Evolutionary conservation across 129 eudicot genomes (phyloP).

Genomic region (Flaveria bidentis): DNA sequence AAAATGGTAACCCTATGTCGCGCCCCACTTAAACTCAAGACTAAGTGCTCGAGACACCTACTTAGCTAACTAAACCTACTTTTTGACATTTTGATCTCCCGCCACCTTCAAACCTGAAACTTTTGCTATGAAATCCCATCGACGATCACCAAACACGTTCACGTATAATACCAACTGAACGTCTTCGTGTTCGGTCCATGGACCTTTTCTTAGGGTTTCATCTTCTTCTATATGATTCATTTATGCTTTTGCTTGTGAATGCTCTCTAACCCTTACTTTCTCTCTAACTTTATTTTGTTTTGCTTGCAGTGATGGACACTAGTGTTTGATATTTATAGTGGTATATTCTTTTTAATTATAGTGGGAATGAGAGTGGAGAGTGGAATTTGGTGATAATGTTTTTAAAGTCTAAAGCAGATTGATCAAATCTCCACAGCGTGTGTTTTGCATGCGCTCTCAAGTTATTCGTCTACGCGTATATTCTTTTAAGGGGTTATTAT

Average conservation of each 20-base stretch:
- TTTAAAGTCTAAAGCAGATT: constrained; percentile 30
- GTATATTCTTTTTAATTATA: constrained; percentile 23
- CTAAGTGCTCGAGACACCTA: background rate
- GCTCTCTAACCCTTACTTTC: constrained; percentile 23
- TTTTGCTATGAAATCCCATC: constrained; percentile 93
- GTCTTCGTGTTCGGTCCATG: constrained; percentile 92
- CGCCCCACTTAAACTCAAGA: no score
- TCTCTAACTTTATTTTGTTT: constrained; percentile 21
- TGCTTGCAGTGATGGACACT: constrained; percentile 32
- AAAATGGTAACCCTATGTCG: constrained; percentile 26
- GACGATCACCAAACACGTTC: constrained; percentile 78
- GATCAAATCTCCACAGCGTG: constrained; percentile 24
- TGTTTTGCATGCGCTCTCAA: constrained; percentile 18
- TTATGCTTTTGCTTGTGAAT: background rate
- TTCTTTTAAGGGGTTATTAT: no score
- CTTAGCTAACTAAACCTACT: constrained; percentile 43
- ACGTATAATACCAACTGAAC: constrained; percentile 68
- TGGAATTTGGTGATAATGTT: constrained; percentile 45
- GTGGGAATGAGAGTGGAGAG: constrained; percentile 37
- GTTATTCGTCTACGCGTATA: no score
- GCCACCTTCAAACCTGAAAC: constrained; percentile 99
- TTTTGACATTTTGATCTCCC: constrained; percentile 62
- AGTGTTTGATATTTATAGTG: constrained; percentile 35
- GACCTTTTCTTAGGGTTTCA: constrained; percentile 68
- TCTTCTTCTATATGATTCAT: constrained; percentile 48